These are phyloP conservation scores for Hymenochaete sp. DNA, from an alignment of 1,284 basidiomycete species.

Conservation along the genomic window DNA sequence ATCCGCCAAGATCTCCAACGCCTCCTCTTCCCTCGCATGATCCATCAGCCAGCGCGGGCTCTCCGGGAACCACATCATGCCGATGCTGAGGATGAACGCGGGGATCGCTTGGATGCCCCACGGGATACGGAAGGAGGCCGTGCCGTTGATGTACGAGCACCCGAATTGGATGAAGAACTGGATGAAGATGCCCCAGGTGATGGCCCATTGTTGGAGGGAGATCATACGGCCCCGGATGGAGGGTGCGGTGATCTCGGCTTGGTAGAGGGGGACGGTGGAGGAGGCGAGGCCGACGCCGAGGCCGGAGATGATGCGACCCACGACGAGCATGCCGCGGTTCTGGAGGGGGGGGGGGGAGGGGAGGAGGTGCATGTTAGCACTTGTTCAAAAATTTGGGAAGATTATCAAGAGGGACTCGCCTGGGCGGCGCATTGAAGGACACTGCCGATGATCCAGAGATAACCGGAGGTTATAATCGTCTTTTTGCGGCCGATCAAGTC, in stretches of 20 bases:
- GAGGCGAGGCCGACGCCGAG: constrained; percentile 51
- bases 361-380: no score
- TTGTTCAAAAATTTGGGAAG: constrained; percentile 1
- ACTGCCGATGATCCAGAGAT: constrained; percentile 66
- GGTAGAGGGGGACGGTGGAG: constrained; percentile 60
- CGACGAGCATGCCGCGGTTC: constrained; percentile 61
- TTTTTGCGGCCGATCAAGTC: constrained; percentile 60
- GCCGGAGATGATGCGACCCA: constrained; percentile 57
- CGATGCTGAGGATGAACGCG: constrained; percentile 56
- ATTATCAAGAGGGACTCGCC: constrained; percentile 28
- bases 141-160: constrained; percentile 62
- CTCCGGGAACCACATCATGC: constrained; percentile 63
- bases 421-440: constrained; percentile 58
- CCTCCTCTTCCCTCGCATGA: constrained; percentile 54
- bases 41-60: constrained; percentile 52
- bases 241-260: constrained; percentile 64
- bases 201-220: constrained; percentile 70
- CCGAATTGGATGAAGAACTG: constrained; percentile 71
- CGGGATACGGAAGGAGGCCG: constrained; percentile 68
- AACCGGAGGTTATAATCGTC: constrained; percentile 52
- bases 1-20: constrained; percentile 68
- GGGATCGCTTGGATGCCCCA: constrained; percentile 76
- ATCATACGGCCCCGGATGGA: constrained; percentile 67
- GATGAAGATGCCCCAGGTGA: constrained; percentile 68
- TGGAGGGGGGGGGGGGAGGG: no score